Conservation (phyloP, 1,284 basidiomycete species). For the Cryptococcus deneoformans region DNA sequence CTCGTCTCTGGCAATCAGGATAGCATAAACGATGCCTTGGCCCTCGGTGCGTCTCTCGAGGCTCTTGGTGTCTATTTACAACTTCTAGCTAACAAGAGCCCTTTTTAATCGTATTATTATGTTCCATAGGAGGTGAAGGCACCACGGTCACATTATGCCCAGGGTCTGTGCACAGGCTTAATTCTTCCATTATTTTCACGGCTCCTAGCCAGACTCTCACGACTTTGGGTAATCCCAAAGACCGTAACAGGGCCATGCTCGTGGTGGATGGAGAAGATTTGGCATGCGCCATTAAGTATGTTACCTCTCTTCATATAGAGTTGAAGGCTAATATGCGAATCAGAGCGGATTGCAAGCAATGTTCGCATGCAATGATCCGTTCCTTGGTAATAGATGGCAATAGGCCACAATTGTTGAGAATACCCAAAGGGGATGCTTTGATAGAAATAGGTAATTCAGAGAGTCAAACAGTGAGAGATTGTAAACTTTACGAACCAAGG, state of each 20-base stretch:
- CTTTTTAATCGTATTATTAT: background rate
- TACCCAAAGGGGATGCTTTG: conserved; percentile 44
- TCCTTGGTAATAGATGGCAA: conserved; percentile 49
- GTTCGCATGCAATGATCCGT: conserved; percentile 33
- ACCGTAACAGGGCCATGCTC: conserved; percentile 38
- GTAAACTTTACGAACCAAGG: conserved; percentile 49
- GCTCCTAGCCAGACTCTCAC: conserved; percentile 40
- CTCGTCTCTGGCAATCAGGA: conserved; percentile 39
- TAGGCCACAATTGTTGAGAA: conserved; percentile 43
- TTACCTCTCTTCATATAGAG: background rate
- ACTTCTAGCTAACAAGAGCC: background rate
- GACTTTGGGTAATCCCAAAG: conserved; percentile 37
- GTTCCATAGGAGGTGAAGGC: conserved; percentile 34
- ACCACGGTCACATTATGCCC: conserved; percentile 42
- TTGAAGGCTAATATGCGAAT: background rate
- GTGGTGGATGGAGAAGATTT: conserved; percentile 40
- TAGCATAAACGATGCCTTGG: conserved; percentile 41
- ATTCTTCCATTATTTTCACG: conserved; percentile 40
- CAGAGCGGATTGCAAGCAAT: conserved; percentile 48
- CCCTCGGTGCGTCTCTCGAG: conserved; percentile 26
- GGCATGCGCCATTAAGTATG: conserved; percentile 42
- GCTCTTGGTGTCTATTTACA: background rate
- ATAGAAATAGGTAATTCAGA: conserved; percentile 49
- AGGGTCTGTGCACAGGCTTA: conserved; percentile 43
- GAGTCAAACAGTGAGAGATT: conserved; percentile 42